Percentiles rank a stretch among this genome's conserved stretches.
These are phyloP conservation scores for Cardamine chenopodiifolia DNA, from an alignment of 345 rosid genomes.

Conservation along the genomic window DNA sequence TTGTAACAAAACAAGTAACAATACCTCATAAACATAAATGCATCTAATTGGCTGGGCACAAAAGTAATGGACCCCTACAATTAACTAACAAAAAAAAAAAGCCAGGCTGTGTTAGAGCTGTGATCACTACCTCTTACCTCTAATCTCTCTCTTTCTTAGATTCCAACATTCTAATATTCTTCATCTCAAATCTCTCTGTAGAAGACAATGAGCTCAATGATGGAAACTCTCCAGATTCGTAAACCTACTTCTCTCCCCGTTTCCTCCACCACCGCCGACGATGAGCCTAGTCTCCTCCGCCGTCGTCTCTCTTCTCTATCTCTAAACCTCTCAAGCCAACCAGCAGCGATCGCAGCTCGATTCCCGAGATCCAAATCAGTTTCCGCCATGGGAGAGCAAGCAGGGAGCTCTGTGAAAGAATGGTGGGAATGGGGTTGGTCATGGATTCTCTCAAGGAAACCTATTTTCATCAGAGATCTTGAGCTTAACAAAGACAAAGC, in stretches of 20 bases:
- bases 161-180: slow-evolving; percentile 3
- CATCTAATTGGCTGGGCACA: slow-evolving; percentile 34
- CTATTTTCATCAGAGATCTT: slow-evolving; percentile 72
- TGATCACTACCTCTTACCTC: slow-evolving; percentile 38
- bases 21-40: neutral
- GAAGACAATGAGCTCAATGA: slow-evolving; percentile 61
- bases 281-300: slow-evolving; percentile 46
- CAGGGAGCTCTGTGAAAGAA: slow-evolving; percentile 58
- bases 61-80: slow-evolving; percentile 44
- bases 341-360: slow-evolving; percentile 38
- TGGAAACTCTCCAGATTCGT: slow-evolving; percentile 58
- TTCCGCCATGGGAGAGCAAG: slow-evolving; percentile 61
- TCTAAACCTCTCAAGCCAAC: slow-evolving; percentile 49
- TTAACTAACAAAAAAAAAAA: slow-evolving; percentile 13
- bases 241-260: slow-evolving; percentile 57
- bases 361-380: slow-evolving; percentile 69
- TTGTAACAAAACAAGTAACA: neutral
- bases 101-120: slow-evolving; percentile 61
- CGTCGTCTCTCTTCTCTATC: slow-evolving; percentile 85
- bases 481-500: slow-evolving; percentile 84
- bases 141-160: neutral
- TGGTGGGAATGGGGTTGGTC: slow-evolving; percentile 94
- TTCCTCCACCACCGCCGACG: slow-evolving; percentile 32
- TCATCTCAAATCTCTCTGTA: slow-evolving; percentile 10
- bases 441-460: slow-evolving; percentile 83